phyloP scores from a whole-genome alignment of 2,329 filamentous ascomycete genomes.

The Pseudogymnoascus sp. region DNA sequence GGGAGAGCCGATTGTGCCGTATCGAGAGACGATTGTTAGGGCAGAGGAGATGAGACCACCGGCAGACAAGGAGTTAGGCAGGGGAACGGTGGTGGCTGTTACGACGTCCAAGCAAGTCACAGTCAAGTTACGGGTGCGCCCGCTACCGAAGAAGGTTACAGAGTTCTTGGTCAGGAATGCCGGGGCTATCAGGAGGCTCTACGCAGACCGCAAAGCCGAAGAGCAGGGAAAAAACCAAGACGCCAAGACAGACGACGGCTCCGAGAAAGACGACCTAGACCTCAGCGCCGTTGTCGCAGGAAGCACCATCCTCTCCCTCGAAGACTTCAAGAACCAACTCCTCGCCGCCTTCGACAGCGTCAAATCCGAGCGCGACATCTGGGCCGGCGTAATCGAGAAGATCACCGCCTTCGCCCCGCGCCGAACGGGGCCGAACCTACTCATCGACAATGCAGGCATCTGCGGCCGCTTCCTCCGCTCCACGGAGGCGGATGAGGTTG shows the following conservation, averaged over 20 bases:
- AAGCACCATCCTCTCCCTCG: slow-evolving; percentile 54
- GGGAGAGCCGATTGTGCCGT: slow-evolving; percentile 89
- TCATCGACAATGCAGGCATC: slow-evolving; percentile 75
- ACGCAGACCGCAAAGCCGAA: slow-evolving; percentile 57
- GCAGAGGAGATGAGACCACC: slow-evolving; percentile 88
- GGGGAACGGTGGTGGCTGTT: slow-evolving; percentile 66
- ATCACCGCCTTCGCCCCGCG: slow-evolving; percentile 88
- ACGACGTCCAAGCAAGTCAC: slow-evolving; percentile 83
- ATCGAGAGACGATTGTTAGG: slow-evolving; percentile 81
- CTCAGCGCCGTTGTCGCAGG: slow-evolving; percentile 51
- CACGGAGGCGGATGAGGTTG: background rate
- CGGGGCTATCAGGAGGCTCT: slow-evolving; percentile 68
- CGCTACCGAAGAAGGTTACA: slow-evolving; percentile 68
- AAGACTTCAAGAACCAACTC: slow-evolving; percentile 71
- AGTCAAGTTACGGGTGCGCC: slow-evolving; percentile 66
- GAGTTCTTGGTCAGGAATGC: slow-evolving; percentile 78
- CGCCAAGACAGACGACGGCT: slow-evolving; percentile 18
- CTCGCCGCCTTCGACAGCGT: slow-evolving; percentile 58
- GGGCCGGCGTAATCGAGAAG: slow-evolving; percentile 67
- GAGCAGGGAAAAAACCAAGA: slow-evolving; percentile 34
- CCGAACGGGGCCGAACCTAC: slow-evolving; percentile 75
- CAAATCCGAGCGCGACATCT: slow-evolving; percentile 66
- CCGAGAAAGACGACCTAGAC: slow-evolving; percentile 34
- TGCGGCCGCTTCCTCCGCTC: slow-evolving; percentile 38
- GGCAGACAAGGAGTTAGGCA: slow-evolving; percentile 74